Evolutionary conservation across 2,329 filamentous ascomycete genomes (phyloP).

Genomic region (Ilyonectria mors-panacis): DNA sequence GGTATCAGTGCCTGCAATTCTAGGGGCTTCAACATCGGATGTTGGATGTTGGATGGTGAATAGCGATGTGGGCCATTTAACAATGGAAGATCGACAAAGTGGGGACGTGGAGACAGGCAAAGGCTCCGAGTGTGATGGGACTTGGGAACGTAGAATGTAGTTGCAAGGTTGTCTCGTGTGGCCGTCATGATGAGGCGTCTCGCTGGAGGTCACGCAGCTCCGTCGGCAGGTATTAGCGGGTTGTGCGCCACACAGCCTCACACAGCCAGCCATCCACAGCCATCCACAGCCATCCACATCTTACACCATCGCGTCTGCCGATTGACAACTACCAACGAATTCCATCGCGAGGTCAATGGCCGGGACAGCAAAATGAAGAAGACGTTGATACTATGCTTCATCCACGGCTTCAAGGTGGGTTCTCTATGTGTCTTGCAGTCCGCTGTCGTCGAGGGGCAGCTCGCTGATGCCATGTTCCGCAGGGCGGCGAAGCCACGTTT

Average conservation of each 20-base stretch:
- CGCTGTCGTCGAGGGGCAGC: neutral
- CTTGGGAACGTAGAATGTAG: too few relatives aligned
- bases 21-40: too few relatives aligned
- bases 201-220: conserved; percentile 10
- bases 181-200: neutral
- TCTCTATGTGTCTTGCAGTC: conserved; percentile 13
- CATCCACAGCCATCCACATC: conserved; percentile 13
- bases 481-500: conserved; percentile 86
- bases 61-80: too few relatives aligned
- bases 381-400: conserved; percentile 85
- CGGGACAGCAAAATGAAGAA: conserved; percentile 69
- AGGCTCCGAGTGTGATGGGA: too few relatives aligned
- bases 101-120: too few relatives aligned
- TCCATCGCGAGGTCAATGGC: conserved; percentile 21
- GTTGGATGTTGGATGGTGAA: too few relatives aligned
- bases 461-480: conserved; percentile 15
- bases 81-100: too few relatives aligned
- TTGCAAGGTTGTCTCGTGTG: neutral
- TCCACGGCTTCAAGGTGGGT: conserved; percentile 87
- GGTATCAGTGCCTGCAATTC: too few relatives aligned
- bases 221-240: neutral
- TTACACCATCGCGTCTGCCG: neutral
- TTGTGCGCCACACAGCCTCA: conserved; percentile 17
- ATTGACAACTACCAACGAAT: conserved; percentile 15
- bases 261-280: conserved; percentile 12